These are phyloP conservation scores for Endotrypanum monterogeii DNA, from an alignment of 208 protist species.

Conservation along the genomic window DNA sequence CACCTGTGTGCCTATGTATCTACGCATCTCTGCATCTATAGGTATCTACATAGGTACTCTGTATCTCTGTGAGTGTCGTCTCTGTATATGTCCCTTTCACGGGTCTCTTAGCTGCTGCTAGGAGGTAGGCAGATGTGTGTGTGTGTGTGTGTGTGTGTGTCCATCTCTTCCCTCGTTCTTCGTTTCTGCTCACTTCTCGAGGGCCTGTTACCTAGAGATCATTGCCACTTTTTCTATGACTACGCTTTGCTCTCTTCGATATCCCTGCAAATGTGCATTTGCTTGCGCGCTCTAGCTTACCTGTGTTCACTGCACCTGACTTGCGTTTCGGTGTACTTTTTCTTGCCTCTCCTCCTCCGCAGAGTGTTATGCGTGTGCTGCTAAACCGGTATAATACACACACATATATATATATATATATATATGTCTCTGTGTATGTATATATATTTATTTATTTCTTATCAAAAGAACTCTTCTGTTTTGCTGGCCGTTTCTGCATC, in stretches of 20 bases:
- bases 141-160: constrained; percentile 5
- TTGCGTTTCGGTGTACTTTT: background rate
- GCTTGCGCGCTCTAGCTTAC: background rate
- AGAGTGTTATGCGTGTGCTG: background rate
- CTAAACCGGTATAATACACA: no score
- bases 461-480: no score
- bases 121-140: background rate
- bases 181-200: no score
- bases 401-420: no score
- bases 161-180: background rate
- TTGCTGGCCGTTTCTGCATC: no score
- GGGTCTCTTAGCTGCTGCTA: background rate
- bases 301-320: background rate
- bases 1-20: background rate
- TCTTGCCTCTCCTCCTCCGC: background rate
- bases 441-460: no score
- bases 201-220: no score
- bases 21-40: background rate
- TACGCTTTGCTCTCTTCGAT: no score
- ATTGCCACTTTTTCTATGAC: no score
- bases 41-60: background rate
- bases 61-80: background rate
- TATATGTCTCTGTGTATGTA: no score
- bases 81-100: background rate
- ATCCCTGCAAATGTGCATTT: no score